phyloP scores from a whole-genome alignment of 2,329 filamentous ascomycete genomes.

The Arthrocladium fulminans region DNA sequence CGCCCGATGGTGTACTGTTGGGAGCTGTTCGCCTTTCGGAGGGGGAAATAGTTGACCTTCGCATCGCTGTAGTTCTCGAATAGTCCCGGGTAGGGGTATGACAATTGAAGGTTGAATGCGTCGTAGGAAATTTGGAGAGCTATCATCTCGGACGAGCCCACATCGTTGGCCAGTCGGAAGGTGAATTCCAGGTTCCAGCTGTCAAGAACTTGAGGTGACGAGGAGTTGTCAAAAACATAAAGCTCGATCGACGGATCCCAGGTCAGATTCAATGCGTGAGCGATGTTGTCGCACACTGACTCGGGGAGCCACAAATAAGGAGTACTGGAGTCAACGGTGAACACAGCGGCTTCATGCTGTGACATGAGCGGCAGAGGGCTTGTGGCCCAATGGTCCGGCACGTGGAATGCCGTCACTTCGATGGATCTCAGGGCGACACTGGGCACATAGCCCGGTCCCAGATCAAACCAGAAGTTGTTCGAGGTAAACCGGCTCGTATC shows the following conservation, averaged over 20 bases:
- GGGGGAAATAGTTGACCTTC: constrained; percentile 31
- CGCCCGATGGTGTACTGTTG: constrained; percentile 33
- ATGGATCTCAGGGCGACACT: constrained; percentile 27
- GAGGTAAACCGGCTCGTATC: constrained; percentile 26
- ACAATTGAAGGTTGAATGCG: constrained; percentile 31
- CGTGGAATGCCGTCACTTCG: constrained; percentile 18
- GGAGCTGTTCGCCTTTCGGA: constrained; percentile 28
- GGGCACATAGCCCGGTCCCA: constrained; percentile 26
- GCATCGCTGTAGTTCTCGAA: constrained; percentile 21
- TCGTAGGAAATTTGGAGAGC: constrained; percentile 32
- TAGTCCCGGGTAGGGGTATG: constrained; percentile 29
- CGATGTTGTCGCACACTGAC: constrained; percentile 30
- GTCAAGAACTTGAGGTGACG: constrained; percentile 23
- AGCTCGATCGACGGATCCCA: constrained; percentile 30
- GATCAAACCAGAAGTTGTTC: constrained; percentile 25
- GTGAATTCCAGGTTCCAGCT: constrained; percentile 28
- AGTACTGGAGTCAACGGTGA: constrained; percentile 33
- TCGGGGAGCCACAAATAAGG: constrained; percentile 34
- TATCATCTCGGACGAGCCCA: constrained; percentile 22
- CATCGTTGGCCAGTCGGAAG: constrained; percentile 29
- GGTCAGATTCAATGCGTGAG: constrained; percentile 28
- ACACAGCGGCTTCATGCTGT: constrained; percentile 19
- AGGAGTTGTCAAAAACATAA: constrained; percentile 26
- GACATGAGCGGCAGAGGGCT: constrained; percentile 21
- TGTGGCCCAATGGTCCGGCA: constrained; percentile 19